Conservation (phyloP, 257 asterid species). For the Thymus mandschuricus region DNA sequence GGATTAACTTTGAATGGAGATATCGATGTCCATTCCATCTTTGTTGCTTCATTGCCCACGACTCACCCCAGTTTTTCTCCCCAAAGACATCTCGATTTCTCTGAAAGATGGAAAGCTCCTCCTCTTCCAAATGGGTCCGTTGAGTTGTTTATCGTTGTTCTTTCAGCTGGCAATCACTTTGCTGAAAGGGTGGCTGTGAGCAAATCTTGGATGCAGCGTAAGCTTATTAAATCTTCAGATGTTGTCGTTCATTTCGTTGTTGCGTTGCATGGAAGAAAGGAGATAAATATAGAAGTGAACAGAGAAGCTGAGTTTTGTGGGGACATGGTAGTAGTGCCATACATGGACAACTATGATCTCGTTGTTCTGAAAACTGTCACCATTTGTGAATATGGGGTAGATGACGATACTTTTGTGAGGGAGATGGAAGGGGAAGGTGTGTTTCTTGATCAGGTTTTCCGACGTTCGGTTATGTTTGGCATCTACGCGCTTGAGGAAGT, state of each 20-base stretch:
- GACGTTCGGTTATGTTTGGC: no score
- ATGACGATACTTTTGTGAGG: no score
- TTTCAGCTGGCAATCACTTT: conserved; percentile 44
- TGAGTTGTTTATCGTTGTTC: conserved; percentile 85
- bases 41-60: conserved; percentile 89
- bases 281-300: conserved; percentile 69
- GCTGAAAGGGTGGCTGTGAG: conserved; percentile 89
- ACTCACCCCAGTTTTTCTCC: conserved; percentile 93
- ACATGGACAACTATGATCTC: conserved; percentile 86
- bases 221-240: conserved; percentile 63
- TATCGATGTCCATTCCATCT: conserved; percentile 68
- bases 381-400: conserved; percentile 89
- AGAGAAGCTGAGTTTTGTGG: conserved; percentile 95
- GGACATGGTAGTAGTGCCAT: conserved; percentile 88
- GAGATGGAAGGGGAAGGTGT: no score
- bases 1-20: conserved; percentile 85
- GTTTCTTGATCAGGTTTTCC: no score
- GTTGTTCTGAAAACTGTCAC: conserved; percentile 41
- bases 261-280: conserved; percentile 86
- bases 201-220: conserved; percentile 92
- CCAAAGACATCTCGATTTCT: conserved; percentile 84
- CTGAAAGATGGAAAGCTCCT: conserved; percentile 84
- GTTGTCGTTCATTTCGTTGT: conserved; percentile 93
- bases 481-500: no score
- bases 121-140: conserved; percentile 58